Base-by-base conservation (phyloP, 192 early-diverging fungal species). In the Physocladia obscura region DNA sequence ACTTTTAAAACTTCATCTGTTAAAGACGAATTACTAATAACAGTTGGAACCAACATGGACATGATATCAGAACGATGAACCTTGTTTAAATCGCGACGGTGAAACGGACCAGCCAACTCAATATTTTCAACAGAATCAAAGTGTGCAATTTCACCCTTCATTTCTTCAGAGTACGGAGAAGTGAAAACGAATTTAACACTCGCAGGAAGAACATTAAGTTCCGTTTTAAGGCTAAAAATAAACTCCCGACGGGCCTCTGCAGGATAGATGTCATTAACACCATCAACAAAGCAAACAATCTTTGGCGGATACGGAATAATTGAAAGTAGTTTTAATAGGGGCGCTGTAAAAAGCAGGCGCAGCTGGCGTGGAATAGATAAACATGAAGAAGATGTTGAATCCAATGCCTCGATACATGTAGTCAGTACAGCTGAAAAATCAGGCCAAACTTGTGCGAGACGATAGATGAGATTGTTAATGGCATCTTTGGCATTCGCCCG, bases 261-360 rank as follows among this genome's bases (percentile, higher is more conserved):
- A 21, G 38, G 11, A 35, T 32, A 21, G 15, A 71, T 15, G 17
- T 36, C 21, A 11, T 71, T 58, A 17, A 71, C 2, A 5, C 57
- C 69, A 31, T 71, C 69, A 22, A 71, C 22, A 26, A 71, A n/a
- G n/a, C 32, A 62, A 71, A 60, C 1, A 71, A 40, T 22, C 8
- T 8, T 44, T 29, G 32, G 5, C 17, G 21, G 22, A 4, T 11
- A 32, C 22, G 38, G 26, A 8, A 4, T 4, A 24, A 21, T 30
- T 8, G 56, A 38, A 49, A 50, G 22, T 4, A 36, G 34, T 5
- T 22, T 31, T 8, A 52, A 19, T 4, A 71, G 5, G n/a, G 69
- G 69, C 13, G 59, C 58, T 21, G 30, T 59, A 27, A 71, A 15
- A 3, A 71, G 32, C n/a, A 36, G n/a, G 13, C 48, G 36, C 19